Evolutionary conservation across 768 basidiomycete genomes (phyloP).

Genomic region (Exidia glandulosa): DNA sequence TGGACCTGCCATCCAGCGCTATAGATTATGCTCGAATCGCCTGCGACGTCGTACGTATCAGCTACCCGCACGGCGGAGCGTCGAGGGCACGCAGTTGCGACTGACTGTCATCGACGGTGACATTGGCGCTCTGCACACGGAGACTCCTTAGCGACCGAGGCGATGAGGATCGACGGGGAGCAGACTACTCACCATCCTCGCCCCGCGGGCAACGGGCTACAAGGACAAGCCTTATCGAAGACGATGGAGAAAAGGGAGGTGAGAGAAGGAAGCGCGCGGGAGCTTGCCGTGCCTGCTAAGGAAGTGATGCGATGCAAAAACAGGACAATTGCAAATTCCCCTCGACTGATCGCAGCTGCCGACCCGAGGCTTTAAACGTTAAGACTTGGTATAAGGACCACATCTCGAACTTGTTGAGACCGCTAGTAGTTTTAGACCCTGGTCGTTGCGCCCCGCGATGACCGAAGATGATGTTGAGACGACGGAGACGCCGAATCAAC

Average conservation of each 20-base stretch:
- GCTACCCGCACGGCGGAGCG: no score
- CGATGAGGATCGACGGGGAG: background rate
- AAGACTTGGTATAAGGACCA: no score
- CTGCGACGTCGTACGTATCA: background rate
- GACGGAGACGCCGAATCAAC: no score
- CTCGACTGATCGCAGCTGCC: background rate
- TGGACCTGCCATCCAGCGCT: background rate
- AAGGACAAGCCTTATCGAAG: background rate
- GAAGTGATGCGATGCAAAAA: background rate
- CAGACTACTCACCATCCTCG: background rate
- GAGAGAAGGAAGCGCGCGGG: background rate
- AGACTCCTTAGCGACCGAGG: background rate
- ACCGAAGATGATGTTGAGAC: no score
- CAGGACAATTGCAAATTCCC: background rate
- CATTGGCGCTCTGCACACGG: background rate
- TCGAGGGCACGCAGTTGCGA: background rate
- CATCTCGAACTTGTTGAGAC: no score
- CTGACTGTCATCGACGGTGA: background rate
- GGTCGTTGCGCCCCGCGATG: no score
- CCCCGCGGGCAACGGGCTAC: background rate
- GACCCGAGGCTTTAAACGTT: no score
- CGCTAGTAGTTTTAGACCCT: no score
- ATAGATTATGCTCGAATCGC: background rate
- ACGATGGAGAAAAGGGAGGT: background rate
- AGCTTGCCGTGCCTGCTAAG: background rate